phyloP scores from a whole-genome alignment of 805 yeast species.

The Kockiozyma suomiensis region DNA sequence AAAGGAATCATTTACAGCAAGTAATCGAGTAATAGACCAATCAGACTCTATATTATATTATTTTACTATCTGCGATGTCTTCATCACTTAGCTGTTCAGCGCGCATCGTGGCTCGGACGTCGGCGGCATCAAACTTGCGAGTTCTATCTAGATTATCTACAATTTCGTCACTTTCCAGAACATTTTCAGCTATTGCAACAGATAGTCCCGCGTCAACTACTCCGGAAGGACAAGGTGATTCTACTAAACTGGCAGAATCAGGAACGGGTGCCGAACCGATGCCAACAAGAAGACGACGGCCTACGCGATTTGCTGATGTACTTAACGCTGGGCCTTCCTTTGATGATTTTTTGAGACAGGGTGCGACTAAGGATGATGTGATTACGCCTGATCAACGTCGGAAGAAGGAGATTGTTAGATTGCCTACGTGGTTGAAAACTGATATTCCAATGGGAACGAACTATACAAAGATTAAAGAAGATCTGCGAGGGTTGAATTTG shows the following conservation, averaged over 20 bases:
- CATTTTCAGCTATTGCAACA: neutral
- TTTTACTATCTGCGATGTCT: no score
- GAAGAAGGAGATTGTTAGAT: slow-evolving; percentile 43
- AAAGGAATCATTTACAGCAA: no score
- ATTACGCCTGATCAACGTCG: neutral
- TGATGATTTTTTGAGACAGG: slow-evolving; percentile 69
- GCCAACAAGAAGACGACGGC: slow-evolving; percentile 15
- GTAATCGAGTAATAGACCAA: no score
- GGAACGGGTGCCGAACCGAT: neutral
- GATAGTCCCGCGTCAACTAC: neutral
- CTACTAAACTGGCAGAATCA: neutral
- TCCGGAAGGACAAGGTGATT: no score
- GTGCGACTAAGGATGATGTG: slow-evolving; percentile 10
- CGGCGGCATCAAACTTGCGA: no score
- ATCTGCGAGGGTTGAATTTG: slow-evolving; percentile 81
- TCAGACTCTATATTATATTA: no score
- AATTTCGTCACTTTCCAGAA: no score
- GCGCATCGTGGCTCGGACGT: no score
- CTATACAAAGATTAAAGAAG: slow-evolving; percentile 77
- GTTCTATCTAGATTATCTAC: no score
- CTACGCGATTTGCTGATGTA: slow-evolving; percentile 65
- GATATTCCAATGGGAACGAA: slow-evolving; percentile 95
- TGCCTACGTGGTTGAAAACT: slow-evolving; percentile 93
- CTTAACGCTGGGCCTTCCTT: slow-evolving; percentile 87
- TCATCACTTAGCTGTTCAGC: no score